Evolutionary conservation across 257 asterid genomes (phyloP).

Genomic region (Plantago major): DNA sequence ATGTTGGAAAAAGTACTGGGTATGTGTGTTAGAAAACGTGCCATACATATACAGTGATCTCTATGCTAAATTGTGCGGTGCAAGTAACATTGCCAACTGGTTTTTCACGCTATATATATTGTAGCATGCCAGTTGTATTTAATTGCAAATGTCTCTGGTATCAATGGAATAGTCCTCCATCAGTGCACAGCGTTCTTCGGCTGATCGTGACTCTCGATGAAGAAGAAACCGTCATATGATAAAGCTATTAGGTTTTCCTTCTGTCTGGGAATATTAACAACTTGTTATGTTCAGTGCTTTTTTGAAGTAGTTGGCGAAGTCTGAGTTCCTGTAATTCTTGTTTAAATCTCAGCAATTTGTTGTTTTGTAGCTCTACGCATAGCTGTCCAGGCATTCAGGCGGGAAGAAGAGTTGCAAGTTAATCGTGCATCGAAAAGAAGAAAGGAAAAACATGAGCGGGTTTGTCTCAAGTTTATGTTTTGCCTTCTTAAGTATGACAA

Average conservation of each 20-base stretch:
- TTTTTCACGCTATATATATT: neutral
- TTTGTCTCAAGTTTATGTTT: constrained; percentile 23
- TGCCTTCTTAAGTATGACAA: constrained; percentile 4
- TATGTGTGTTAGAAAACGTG: neutral
- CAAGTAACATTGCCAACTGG: neutral
- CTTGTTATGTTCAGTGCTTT: constrained; percentile 7
- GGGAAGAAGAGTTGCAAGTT: constrained; percentile 73
- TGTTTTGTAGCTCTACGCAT: constrained; percentile 87
- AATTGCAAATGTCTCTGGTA: neutral
- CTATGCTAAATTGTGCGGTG: neutral
- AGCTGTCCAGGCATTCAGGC: constrained; percentile 80
- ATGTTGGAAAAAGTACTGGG: constrained; percentile 6
- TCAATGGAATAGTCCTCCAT: too few relatives aligned
- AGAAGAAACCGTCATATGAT: too few relatives aligned
- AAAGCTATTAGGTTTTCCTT: too few relatives aligned
- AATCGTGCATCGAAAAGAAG: constrained; percentile 53
- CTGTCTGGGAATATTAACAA: too few relatives aligned
- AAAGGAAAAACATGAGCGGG: constrained; percentile 76
- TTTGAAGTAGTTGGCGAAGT: too few relatives aligned
- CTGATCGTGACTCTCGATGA: too few relatives aligned
- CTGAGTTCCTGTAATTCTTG: too few relatives aligned
- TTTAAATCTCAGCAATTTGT: too few relatives aligned
- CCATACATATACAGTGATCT: too few relatives aligned
- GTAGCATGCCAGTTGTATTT: neutral
- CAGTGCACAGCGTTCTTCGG: too few relatives aligned